Evolutionary conservation across 257 asterid genomes (phyloP).

Genomic region (Fraxinus pennsylvanica): DNA sequence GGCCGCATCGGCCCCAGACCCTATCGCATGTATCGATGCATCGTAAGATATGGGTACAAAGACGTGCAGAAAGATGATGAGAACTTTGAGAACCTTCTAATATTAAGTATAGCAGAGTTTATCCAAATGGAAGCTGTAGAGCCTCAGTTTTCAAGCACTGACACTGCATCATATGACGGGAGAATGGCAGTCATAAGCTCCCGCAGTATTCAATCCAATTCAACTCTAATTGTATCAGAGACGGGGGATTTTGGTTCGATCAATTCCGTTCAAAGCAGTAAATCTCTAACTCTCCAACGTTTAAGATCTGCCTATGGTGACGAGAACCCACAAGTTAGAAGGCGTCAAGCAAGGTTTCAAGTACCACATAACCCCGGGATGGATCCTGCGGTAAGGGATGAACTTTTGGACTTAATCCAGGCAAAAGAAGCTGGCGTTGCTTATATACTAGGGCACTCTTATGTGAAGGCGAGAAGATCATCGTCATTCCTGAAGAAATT

Average conservation of each 20-base stretch:
- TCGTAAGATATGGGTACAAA: conserved; percentile 89
- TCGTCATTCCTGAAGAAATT: too few relatives aligned
- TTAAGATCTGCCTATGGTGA: conserved; percentile 51
- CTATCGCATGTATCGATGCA: conserved; percentile 93
- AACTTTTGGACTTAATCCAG: too few relatives aligned
- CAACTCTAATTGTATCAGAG: conserved; percentile 51
- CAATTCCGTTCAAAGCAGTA: conserved; percentile 63
- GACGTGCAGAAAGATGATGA: conserved; percentile 83
- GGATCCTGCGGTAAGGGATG: too few relatives aligned
- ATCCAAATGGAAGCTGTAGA: conserved; percentile 91
- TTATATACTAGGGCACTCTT: too few relatives aligned
- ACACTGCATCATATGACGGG: conserved; percentile 70
- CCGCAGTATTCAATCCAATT: conserved; percentile 38
- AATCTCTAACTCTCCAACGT: conserved; percentile 69
- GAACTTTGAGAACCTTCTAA: conserved; percentile 73
- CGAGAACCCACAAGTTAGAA: too few relatives aligned
- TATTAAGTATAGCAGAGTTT: conserved; percentile 87
- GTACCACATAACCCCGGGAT: too few relatives aligned
- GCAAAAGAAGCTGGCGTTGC: too few relatives aligned
- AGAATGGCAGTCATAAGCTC: conserved; percentile 96
- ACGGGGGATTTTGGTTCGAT: conserved; percentile 38
- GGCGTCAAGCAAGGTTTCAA: too few relatives aligned
- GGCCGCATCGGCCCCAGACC: conserved; percentile 95
- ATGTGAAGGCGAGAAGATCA: too few relatives aligned
- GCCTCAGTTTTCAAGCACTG: conserved; percentile 70